Evolutionary conservation across 2,329 filamentous ascomycete species (phyloP).

Genomic region (Cercospora citrullina): DNA sequence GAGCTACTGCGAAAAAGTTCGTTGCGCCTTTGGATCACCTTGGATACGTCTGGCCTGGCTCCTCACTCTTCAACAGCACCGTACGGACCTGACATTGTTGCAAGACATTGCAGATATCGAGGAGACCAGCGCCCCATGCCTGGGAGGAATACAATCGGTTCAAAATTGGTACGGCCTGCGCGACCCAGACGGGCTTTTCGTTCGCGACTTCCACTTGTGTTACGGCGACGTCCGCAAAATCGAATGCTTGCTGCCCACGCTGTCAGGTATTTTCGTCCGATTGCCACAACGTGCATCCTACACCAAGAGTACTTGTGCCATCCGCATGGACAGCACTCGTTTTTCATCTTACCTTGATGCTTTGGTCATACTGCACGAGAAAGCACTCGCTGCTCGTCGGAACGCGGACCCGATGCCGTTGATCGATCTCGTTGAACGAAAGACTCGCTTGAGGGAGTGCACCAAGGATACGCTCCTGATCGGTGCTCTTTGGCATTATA

Average conservation of each 20-base stretch:
- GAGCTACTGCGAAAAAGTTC: slow-evolving; percentile 58
- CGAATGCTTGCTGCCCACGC: slow-evolving; percentile 70
- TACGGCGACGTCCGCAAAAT: slow-evolving; percentile 70
- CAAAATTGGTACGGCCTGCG: slow-evolving; percentile 75
- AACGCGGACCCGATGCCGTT: slow-evolving; percentile 61
- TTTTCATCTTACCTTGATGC: slow-evolving; percentile 59
- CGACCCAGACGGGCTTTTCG: slow-evolving; percentile 65
- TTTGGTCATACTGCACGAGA: slow-evolving; percentile 55
- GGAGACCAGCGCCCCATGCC: slow-evolving; percentile 58
- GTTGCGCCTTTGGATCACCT: slow-evolving; percentile 76
- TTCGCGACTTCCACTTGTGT: slow-evolving; percentile 75
- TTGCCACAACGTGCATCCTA: slow-evolving; percentile 50
- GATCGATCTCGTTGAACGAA: slow-evolving; percentile 61
- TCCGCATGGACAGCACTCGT: slow-evolving; percentile 62
- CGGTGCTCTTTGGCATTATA: slow-evolving; percentile 73
- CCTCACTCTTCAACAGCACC: slow-evolving; percentile 69
- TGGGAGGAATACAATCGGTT: slow-evolving; percentile 55
- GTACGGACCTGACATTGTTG: slow-evolving; percentile 67
- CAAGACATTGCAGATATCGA: slow-evolving; percentile 66
- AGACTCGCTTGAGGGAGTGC: slow-evolving; percentile 64
- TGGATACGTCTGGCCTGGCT: slow-evolving; percentile 87
- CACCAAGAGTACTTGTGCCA: slow-evolving; percentile 62
- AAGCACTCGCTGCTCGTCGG: slow-evolving; percentile 40
- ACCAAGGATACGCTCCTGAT: slow-evolving; percentile 61
- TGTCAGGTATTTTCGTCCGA: slow-evolving; percentile 64